Conservation (phyloP, 495 filamentous ascomycete species). For the Podospora pseudopauciseta region DNA sequence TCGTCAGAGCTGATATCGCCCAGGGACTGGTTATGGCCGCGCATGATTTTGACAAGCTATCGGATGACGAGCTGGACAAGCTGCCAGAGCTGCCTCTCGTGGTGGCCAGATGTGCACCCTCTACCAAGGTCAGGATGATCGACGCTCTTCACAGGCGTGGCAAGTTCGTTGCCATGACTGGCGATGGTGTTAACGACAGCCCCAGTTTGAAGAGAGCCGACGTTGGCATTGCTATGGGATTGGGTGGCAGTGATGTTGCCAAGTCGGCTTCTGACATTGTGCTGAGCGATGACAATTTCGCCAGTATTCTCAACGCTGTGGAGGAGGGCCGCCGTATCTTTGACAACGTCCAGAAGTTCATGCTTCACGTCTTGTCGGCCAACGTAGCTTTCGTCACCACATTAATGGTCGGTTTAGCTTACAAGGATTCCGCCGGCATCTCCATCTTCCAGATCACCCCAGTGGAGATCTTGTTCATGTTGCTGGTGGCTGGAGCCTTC, state of each 20-base stretch:
- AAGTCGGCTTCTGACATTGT: constrained; percentile 85
- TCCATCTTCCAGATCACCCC: constrained; percentile 75
- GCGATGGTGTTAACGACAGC: constrained; percentile 83
- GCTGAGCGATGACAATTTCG: constrained; percentile 83
- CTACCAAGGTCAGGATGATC: constrained; percentile 67
- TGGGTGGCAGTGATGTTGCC: constrained; percentile 79
- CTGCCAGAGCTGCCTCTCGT: constrained; percentile 60
- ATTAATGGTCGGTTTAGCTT: constrained; percentile 65
- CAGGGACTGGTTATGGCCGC: constrained; percentile 59
- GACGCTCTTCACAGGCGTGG: constrained; percentile 61
- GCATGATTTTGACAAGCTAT: constrained; percentile 56
- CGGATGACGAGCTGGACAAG: constrained; percentile 54
- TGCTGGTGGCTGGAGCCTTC: constrained; percentile 70
- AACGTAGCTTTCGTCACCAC: constrained; percentile 71
- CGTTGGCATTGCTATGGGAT: constrained; percentile 82
- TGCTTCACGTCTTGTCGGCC: constrained; percentile 67
- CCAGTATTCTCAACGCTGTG: constrained; percentile 68
- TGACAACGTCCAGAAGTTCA: constrained; percentile 80
- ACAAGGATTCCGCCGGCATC: constrained; percentile 59
- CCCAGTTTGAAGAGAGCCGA: constrained; percentile 73
- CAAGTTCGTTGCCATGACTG: constrained; percentile 58
- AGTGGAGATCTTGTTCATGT: constrained; percentile 74
- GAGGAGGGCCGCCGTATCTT: constrained; percentile 71
- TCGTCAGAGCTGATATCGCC: constrained; percentile 49
- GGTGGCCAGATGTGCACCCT: constrained; percentile 60